Base-by-base conservation (phyloP, 1,284 basidiomycete genomes). In the Pisolithus thermaeus region DNA sequence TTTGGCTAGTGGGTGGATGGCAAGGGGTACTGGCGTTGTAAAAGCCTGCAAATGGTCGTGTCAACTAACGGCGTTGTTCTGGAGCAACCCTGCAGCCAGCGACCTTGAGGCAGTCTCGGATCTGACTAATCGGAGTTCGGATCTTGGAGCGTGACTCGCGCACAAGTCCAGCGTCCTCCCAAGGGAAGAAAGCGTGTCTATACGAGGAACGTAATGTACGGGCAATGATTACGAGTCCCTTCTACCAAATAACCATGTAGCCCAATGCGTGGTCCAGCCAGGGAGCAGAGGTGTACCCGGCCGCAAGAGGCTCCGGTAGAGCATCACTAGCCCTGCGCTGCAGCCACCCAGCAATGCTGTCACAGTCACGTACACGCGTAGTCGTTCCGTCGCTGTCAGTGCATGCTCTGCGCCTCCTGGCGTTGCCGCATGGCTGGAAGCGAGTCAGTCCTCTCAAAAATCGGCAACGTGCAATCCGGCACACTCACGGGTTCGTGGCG, bases 401-500 rank as follows among this genome's bases (percentile, higher is more conserved):
- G 84, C 81, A 47, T 87, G 84, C 58, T 90, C 88, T 52, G 76
- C 77, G 35, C 87, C 86, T 23, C 89, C 89, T 53, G 88, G 89
- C 62, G 90, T 86, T 28, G 88, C 79, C 48, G 77, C 73, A 61
- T 81, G 74, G 49, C 83, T 84, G 62, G 57, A 56, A 44, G 43
- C 50, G 57, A 52, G 56, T 65, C 56, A 60, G 46, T 47, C 46
- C 28, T 49, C 52, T 25, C 44, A 47, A 42, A 56, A 55, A 53
- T 42, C 48, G 42, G 72, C 41, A 46, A 50, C 37, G 37, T 27
- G 46, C 22, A n/a, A n/a, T 35, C 27, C 42, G 32, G 36, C 49
- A 50, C 49, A 72, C 89, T 64, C 67, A 92, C 90, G 90, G 90
- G 58, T 86, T 84, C 75, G 91, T 84, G 8, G 91, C 93, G 62